Base-by-base conservation (phyloP, 331 rosid genomes). In the Phaseolus coccineus region DNA sequence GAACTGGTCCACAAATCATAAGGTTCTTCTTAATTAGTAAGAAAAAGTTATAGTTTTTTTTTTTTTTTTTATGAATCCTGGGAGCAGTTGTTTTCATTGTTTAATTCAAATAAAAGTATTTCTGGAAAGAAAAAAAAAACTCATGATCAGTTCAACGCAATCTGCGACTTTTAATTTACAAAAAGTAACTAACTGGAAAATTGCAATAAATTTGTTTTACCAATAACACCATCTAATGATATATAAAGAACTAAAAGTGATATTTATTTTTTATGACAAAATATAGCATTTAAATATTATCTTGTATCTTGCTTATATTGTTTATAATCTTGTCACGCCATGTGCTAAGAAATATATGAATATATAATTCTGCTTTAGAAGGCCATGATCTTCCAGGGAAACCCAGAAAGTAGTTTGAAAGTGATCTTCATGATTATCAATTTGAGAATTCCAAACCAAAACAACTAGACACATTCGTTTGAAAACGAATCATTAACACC, bases 401-500 rank as follows among this genome's bases (percentile, higher is more conserved):
- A 57, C 44, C 10, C 1, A 27, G 48, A 16, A 76, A 48, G 19
- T 64, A 22, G 61, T 12, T 47, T 19, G 24, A 40, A 78, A 61
- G 39, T 58, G 65, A n/a, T 67, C 35, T 22, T 19, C 22, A 10
- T 19, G 48, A 44, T 44, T 44, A 10, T 44, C 10, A 44, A 44
- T 44, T 62, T 33, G 69, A 63, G 24, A 16, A 31, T 33, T 62
- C 13, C 13, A 33, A 64, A 37, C 7, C 30, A 64, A 35, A 64
- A 63, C 8, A 42, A 2, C 47, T 2, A 33, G 3, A 4, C 39
- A 59, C 40, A 28, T 59, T 28, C 5, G 22, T 59, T 28, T 27
- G 39, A 61, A 61, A 61, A 11, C 12, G 24, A 66, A 73, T n/a
- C 14, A 55, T 50, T 24, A 58, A 65, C 73, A 72, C 8, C 31